phyloP scores from a whole-genome alignment of 371 early-diverging fungal genomes.

The Syncephalastrum monosporum region DNA sequence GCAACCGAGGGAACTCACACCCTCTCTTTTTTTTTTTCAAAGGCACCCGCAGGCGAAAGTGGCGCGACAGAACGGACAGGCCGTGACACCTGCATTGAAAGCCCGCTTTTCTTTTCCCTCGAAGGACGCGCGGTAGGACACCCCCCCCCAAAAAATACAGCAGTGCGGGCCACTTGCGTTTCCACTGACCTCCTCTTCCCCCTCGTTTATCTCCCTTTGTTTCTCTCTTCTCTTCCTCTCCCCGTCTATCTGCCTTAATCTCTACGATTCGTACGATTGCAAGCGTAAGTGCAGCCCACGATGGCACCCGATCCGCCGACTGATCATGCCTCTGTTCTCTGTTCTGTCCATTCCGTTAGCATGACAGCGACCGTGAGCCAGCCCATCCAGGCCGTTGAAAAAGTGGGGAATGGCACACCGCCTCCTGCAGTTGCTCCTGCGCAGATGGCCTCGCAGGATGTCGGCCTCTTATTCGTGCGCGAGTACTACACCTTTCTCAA shows the following conservation, averaged over 20 bases:
- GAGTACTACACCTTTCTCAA: conserved; percentile 91
- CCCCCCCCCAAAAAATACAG: neutral
- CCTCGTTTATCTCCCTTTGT: conserved; percentile 74
- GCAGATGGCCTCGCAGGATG: conserved; percentile 49
- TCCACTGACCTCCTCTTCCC: conserved; percentile 22
- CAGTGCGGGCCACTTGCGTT: neutral
- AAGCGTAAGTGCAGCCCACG: no score
- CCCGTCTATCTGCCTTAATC: no score
- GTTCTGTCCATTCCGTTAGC: neutral
- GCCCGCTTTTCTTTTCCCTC: no score
- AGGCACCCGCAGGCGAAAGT: neutral
- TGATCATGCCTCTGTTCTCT: no score
- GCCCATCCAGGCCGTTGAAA: conserved; percentile 13
- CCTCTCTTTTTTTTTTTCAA: conserved; percentile 2
- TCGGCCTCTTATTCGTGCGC: conserved; percentile 90
- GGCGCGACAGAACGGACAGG: no score
- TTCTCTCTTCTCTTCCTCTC: neutral
- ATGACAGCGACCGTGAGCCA: conserved; percentile 21
- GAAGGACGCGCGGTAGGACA: neutral
- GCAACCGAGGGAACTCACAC: neutral
- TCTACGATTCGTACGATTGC: no score
- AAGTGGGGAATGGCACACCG: conserved; percentile 8
- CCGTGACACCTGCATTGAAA: no score
- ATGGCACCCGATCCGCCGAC: no score
- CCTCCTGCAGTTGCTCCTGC: neutral